A percentile compares a stretch with the other conserved stretches of the same genome.
phyloP scores from a whole-genome alignment of 116 monocot genomes.

The Papilionanthe hybrid region DNA sequence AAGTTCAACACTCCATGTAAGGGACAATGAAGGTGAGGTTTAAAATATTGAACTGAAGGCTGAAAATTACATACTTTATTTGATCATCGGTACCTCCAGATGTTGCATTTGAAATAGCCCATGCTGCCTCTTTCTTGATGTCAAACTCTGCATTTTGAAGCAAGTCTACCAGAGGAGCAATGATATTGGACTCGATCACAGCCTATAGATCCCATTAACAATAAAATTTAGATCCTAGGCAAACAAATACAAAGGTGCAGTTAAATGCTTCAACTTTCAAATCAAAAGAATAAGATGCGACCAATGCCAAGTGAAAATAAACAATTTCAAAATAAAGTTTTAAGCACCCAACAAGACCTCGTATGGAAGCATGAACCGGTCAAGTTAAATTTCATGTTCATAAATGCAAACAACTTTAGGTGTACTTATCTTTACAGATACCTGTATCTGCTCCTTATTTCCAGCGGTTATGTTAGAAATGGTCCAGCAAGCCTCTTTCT shows the following conservation, averaged over 20 bases:
- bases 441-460: constrained; percentile 93
- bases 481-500: constrained; percentile 97
- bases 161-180: constrained; percentile 65
- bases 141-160: constrained; percentile 82
- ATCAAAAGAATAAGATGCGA: neutral
- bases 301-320: neutral
- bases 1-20: neutral
- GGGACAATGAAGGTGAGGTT: neutral
- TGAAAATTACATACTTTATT: constrained; percentile 45
- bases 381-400: no score
- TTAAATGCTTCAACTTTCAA: neutral
- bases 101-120: constrained; percentile 96
- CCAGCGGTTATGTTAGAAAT: constrained; percentile 97
- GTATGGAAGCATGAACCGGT: neutral
- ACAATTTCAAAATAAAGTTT: neutral
- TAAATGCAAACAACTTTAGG: neutral
- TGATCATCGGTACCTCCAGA: constrained; percentile 91
- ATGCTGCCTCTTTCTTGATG: constrained; percentile 90
- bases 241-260: neutral
- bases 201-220: constrained; percentile 31
- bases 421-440: constrained; percentile 7
- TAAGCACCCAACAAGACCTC: neutral
- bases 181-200: constrained; percentile 72
- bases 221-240: neutral
- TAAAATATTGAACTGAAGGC: neutral